Conservation (phyloP, 352 stramenopile species). For the Phytopythium montanum region DNA sequence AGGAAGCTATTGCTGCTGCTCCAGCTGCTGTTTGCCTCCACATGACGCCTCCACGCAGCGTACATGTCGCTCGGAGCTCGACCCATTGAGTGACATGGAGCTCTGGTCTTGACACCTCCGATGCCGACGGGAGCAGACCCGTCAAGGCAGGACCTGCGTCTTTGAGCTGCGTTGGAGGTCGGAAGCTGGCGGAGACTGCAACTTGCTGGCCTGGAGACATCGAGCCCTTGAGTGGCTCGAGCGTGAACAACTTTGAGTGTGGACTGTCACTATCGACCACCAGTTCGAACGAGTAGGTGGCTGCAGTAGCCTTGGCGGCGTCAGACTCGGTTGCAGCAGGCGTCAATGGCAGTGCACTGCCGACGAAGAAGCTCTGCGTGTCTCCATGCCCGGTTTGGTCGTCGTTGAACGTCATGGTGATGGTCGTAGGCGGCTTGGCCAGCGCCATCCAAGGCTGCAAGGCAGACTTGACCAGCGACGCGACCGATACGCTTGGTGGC, state of each 20-base stretch:
- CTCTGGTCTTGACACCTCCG: constrained; percentile 15
- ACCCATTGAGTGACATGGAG: constrained; percentile 36
- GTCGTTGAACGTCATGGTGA: constrained; percentile 43
- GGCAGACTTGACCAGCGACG: constrained; percentile 12
- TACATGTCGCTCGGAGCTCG: constrained; percentile 35
- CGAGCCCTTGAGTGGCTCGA: constrained; percentile 65
- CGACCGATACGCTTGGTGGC: constrained; percentile 41
- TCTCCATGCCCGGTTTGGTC: background rate
- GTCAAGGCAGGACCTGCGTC: background rate
- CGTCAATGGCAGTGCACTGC: constrained; percentile 28
- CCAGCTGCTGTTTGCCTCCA: constrained; percentile 22
- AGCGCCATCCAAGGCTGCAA: constrained; percentile 28
- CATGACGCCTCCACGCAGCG: constrained; percentile 31
- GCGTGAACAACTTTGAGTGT: constrained; percentile 56
- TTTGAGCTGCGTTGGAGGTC: constrained; percentile 11
- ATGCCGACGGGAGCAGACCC: background rate
- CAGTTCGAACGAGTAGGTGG: constrained; percentile 51
- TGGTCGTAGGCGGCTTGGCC: constrained; percentile 32
- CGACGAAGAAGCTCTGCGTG: constrained; percentile 33
- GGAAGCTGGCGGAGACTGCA: constrained; percentile 53
- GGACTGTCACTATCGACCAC: constrained; percentile 43
- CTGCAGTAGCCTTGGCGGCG: constrained; percentile 8
- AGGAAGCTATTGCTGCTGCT: background rate
- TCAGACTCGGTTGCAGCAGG: constrained; percentile 2
- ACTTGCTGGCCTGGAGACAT: constrained; percentile 52